Conservation (phyloP, 441 rosid species). For the Euphorbia schlechtendalii region DNA sequence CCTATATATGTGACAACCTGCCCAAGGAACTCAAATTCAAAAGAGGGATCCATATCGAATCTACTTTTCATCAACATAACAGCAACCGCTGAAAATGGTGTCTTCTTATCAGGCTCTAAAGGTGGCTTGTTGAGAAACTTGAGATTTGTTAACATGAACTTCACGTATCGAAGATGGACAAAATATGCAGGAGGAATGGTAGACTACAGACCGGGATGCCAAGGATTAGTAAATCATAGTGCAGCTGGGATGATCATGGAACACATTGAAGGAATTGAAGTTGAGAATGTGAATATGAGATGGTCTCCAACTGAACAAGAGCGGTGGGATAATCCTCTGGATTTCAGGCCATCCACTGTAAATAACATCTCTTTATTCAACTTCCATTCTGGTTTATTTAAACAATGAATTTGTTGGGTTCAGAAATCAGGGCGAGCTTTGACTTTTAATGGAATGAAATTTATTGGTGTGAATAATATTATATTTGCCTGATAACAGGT, state of each 20-base stretch:
- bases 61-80: slow-evolving; percentile 60
- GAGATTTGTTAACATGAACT: slow-evolving; percentile 57
- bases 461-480: too few species aligned
- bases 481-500: too few species aligned
- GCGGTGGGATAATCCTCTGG: slow-evolving; percentile 68
- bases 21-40: slow-evolving; percentile 35
- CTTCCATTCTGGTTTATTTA: slow-evolving; percentile 49
- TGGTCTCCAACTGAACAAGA: slow-evolving; percentile 37
- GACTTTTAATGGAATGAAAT: not conserved
- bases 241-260: slow-evolving; percentile 85
- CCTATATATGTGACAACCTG: slow-evolving; percentile 82
- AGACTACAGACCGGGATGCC: slow-evolving; percentile 86
- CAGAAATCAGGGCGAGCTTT: not conserved
- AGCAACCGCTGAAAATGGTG: slow-evolving; percentile 62
- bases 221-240: slow-evolving; percentile 64
- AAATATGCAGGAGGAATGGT: slow-evolving; percentile 50
- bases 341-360: slow-evolving; percentile 76
- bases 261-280: slow-evolving; percentile 59
- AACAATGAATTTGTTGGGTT: slow-evolving; percentile 10
- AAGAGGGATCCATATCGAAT: slow-evolving; percentile 59
- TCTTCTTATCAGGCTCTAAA: slow-evolving; percentile 70
- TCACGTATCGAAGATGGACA: slow-evolving; percentile 66
- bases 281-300: slow-evolving; percentile 65
- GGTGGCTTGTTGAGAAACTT: slow-evolving; percentile 51
- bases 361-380: slow-evolving; percentile 52